phyloP scores from a whole-genome alignment of 2,329 filamentous ascomycete genomes.

The Karstenula rhodostoma region DNA sequence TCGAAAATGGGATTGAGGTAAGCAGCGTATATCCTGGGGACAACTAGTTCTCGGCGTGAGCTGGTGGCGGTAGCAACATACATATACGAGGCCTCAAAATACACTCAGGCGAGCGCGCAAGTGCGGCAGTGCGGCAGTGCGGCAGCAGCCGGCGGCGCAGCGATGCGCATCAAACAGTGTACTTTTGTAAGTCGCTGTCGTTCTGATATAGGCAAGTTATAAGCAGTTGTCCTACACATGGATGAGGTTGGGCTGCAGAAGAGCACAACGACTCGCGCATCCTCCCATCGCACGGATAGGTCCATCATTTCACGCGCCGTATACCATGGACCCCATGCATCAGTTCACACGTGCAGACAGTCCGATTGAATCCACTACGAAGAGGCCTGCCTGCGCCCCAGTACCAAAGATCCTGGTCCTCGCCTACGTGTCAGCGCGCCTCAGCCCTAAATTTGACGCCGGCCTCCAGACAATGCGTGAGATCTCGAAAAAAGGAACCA shows the following conservation, averaged over 20 bases:
- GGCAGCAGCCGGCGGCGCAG: constrained; percentile 11
- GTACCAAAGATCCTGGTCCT: constrained; percentile 10
- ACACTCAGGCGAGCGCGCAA: background rate
- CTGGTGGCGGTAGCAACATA: background rate
- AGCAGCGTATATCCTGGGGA: constrained; percentile 4
- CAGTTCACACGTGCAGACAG: constrained; percentile 3
- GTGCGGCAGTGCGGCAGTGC: background rate
- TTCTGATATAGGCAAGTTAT: background rate
- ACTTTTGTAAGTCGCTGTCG: background rate
- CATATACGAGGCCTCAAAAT: background rate
- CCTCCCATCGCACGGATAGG: constrained; percentile 2
- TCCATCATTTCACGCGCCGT: constrained; percentile 2
- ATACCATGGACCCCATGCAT: constrained; percentile 3
- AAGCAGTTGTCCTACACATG: background rate
- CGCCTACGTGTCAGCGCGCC: constrained; percentile 30
- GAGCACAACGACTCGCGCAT: background rate
- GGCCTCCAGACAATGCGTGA: constrained; percentile 27
- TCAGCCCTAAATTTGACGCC: constrained; percentile 28
- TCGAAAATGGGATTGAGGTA: background rate
- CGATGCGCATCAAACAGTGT: background rate
- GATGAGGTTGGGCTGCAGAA: background rate
- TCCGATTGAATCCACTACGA: constrained; percentile 7
- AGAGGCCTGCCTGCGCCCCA: constrained; percentile 7
- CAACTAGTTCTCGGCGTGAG: constrained; percentile 8
- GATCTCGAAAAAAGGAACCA: constrained; percentile 13